Conservation (phyloP, 768 basidiomycete species). For the Agrocybe pediades region DNA sequence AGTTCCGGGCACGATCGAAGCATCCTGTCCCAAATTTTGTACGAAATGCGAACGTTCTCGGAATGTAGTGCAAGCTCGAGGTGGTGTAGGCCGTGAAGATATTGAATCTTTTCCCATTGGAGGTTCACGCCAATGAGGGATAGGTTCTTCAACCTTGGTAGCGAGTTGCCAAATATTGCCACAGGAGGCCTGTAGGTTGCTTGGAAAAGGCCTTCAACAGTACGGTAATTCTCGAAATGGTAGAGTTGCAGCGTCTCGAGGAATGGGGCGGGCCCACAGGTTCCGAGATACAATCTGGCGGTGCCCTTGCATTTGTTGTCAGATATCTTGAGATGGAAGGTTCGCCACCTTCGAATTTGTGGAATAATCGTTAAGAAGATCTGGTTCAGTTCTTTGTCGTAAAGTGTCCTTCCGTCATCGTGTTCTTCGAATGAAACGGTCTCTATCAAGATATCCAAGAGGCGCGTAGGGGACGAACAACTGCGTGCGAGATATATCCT, state of each 20-base stretch:
- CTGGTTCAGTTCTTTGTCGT: slow-evolving; percentile 45
- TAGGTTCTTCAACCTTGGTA: slow-evolving; percentile 54
- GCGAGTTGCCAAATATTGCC: slow-evolving; percentile 51
- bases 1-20: slow-evolving; percentile 51
- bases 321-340: slow-evolving; percentile 61
- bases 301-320: slow-evolving; percentile 58
- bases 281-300: slow-evolving; percentile 51
- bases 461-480: slow-evolving; percentile 22
- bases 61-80: slow-evolving; percentile 64
- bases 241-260: slow-evolving; percentile 65
- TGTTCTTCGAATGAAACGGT: slow-evolving; percentile 53
- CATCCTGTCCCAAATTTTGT: slow-evolving; percentile 54
- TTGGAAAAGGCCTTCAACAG: slow-evolving; percentile 49
- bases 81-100: slow-evolving; percentile 47
- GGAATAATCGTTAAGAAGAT: slow-evolving; percentile 47
- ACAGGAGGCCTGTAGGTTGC: slow-evolving; percentile 64
- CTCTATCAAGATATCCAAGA: slow-evolving; percentile 59
- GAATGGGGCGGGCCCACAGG: slow-evolving; percentile 53
- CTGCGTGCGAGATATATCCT: slow-evolving; percentile 43
- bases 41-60: slow-evolving; percentile 58
- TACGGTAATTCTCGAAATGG: slow-evolving; percentile 61
- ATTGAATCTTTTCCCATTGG: slow-evolving; percentile 54
- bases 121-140: slow-evolving; percentile 69
- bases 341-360: slow-evolving; percentile 54
- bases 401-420: slow-evolving; percentile 52